phyloP scores from a whole-genome alignment of 2,329 filamentous ascomycete species.

The Aulographum hederae region DNA sequence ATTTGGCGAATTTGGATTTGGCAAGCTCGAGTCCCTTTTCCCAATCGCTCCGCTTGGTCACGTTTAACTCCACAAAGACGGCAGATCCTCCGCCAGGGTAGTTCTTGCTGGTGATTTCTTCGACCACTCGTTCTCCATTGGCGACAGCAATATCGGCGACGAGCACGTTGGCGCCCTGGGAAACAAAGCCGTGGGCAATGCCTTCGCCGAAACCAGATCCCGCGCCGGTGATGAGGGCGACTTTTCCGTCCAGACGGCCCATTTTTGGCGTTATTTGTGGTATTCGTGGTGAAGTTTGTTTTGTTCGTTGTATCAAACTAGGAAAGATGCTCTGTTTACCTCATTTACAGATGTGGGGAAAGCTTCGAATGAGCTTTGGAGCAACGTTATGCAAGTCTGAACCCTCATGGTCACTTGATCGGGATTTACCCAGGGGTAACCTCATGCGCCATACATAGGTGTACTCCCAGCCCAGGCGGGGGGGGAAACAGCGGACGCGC shows the following conservation, averaged over 20 bases:
- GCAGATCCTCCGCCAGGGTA: constrained; percentile 1
- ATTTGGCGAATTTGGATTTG: constrained; percentile 8
- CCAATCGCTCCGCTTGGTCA: constrained; percentile 11
- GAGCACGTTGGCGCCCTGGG: constrained; percentile 12
- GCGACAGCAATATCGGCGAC: constrained; percentile 10
- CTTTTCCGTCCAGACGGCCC: constrained; percentile 2
- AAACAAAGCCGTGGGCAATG: constrained; percentile 11
- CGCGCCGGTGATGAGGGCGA: constrained; percentile 9
- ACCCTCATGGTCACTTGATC: too few relatives aligned
- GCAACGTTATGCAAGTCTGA: too few relatives aligned
- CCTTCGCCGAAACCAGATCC: constrained; percentile 12
- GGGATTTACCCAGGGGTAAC: too few relatives aligned
- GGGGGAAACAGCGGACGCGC: too few relatives aligned
- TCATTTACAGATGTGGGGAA: too few relatives aligned
- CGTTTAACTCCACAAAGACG: constrained; percentile 9
- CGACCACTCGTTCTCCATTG: constrained; percentile 5
- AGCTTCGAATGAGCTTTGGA: too few relatives aligned
- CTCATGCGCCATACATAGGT: too few relatives aligned
- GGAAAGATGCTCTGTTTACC: not conserved
- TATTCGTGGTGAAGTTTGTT: too few relatives aligned
- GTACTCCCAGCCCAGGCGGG: too few relatives aligned
- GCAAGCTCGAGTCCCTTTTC: constrained; percentile 9
- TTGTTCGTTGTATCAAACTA: too few relatives aligned
- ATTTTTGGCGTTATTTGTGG: too few relatives aligned
- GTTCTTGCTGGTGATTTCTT: constrained; percentile 2